Evolutionary conservation across 805 yeast species (phyloP), one percentile per base, ranked within the genome.

Genomic region (Priceomyces medius): DNA sequence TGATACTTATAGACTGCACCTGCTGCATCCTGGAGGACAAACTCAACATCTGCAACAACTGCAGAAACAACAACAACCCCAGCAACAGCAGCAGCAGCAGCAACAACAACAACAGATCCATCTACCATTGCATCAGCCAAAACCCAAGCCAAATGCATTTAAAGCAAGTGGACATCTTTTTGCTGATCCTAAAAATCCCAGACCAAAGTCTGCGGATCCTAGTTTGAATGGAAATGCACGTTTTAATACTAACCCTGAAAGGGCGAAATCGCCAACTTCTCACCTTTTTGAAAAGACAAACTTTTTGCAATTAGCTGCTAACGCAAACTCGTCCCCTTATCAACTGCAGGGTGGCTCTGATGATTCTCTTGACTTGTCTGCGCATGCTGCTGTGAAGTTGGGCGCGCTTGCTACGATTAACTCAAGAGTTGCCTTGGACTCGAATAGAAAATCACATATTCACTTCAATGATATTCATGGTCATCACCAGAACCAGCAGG

Each of bases 321-420:
- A 46, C 27, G 53, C 59, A 6, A 48, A 52, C 32, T 37, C 49
- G 10, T 53, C 55, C n/a, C 52, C 54, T 7, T 43, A 43, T 12
- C 51, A 54, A 21, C 56, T 49, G 34, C 37, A 32, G 39, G 38
- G 33, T 38, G 47, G 42, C 27, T 49, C 57, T 6, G 64, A 61
- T 31, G 60, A 53, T 18, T 43, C 53, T 44, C 38, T 48, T 42
- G 65, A 60, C 34, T 29, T 60, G 27, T 54, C 60, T 32, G 55
- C 66, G n/a, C 66, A 63, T 42, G 59, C 65, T 12, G 76, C 78
- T n/a, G 61, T 77, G 59, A 82, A 82, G 54, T 63, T 82, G 48
- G 84, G 85, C 4, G 88, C 88, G 0, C 68, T 82, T 42, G 76
- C 82, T 19, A 81, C 88, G 2, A 81, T 81, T 46, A 79, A 79